Evolutionary conservation across 352 stramenopile genomes (phyloP), one percentile per base, ranked within the genome.

Genomic region (Lagenidium sp.): DNA sequence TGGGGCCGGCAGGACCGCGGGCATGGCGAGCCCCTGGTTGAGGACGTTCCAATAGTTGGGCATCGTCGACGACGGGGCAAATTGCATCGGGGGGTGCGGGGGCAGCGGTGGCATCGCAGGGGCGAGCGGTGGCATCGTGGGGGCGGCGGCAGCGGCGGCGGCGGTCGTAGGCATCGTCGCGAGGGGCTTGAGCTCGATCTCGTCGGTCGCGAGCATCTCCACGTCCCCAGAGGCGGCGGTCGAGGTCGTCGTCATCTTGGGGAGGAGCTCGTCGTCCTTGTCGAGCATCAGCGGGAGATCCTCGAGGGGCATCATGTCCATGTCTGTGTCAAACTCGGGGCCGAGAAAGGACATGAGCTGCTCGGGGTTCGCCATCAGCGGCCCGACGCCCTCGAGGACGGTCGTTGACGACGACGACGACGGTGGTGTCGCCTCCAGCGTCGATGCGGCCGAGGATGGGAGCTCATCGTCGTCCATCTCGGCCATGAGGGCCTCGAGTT

Each of bases 1-100:
- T n/a, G 13, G 36, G 6, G 36, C 36, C 5, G 43, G 50, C 50
- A 49, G 48, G 8, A 58, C 44, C 3, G 49, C 31, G 4, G 49
- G 49, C 41, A 57, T 35, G 3, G 36, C 16, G 15, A 83, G 57
- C 0, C 65, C 73, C 36, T 91, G 69, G 51, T 87, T 87, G 43
- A 91, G 41, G 30, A 91, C 76, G 55, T 89, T 87, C 79, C 79
- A 91, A 47, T 91, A 91, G 57, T 89, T 85, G 4, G 79, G 79
- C 60, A 86, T 72, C 6, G 79, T 77, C 18, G 79, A 86, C 25
- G 74, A 63, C 16, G 79, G 63, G 2, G 68, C 63, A 47, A 82
- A 89, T 50, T 82, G 71, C 57, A 57, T 62, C 4, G 57, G 44
- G 10, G 44, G 23, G 3, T 52, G 36, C 3, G 51, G 35, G 18